Evolutionary conservation across 2,329 filamentous ascomycete genomes (phyloP).

Genomic region (Clarireedia hainanense): DNA sequence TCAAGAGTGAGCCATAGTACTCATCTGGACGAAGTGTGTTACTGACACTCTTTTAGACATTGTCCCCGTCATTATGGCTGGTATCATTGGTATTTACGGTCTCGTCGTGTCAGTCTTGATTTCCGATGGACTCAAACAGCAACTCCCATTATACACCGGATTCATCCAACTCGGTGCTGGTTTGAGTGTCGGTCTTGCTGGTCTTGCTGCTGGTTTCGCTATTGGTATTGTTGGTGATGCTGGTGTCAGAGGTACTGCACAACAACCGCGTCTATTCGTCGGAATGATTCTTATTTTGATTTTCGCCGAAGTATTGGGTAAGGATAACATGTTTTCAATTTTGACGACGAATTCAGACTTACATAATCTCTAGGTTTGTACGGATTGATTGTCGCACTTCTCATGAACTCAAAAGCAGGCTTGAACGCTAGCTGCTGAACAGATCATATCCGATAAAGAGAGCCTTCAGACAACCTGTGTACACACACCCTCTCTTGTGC

Average conservation of each 20-base stretch:
- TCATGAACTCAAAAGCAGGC: slow-evolving; percentile 95
- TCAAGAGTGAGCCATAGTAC: slow-evolving; percentile 73
- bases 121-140: slow-evolving; percentile 68
- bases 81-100: slow-evolving; percentile 99
- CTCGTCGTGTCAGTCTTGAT: slow-evolving; percentile 83
- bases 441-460: slow-evolving; percentile 16
- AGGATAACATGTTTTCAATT: background rate
- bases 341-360: slow-evolving; percentile 19
- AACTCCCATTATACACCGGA: slow-evolving; percentile 67
- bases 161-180: slow-evolving; percentile 83
- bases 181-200: slow-evolving; percentile 72
- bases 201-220: slow-evolving; percentile 77
- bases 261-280: slow-evolving; percentile 61
- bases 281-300: slow-evolving; percentile 79
- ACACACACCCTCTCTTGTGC: slow-evolving; percentile 21
- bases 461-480: slow-evolving; percentile 22
- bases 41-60: slow-evolving; percentile 59
- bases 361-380: slow-evolving; percentile 67
- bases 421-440: slow-evolving; percentile 55
- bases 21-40: background rate
- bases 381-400: slow-evolving; percentile 93
- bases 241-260: slow-evolving; percentile 77
- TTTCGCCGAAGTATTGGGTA: slow-evolving; percentile 81
- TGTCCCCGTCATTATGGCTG: slow-evolving; percentile 99
- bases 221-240: slow-evolving; percentile 85